Percentiles rank a stretch among this genome's conserved stretches.
phyloP scores from a whole-genome alignment of 768 basidiomycete species.

The Pulveroboletus sp. region DNA sequence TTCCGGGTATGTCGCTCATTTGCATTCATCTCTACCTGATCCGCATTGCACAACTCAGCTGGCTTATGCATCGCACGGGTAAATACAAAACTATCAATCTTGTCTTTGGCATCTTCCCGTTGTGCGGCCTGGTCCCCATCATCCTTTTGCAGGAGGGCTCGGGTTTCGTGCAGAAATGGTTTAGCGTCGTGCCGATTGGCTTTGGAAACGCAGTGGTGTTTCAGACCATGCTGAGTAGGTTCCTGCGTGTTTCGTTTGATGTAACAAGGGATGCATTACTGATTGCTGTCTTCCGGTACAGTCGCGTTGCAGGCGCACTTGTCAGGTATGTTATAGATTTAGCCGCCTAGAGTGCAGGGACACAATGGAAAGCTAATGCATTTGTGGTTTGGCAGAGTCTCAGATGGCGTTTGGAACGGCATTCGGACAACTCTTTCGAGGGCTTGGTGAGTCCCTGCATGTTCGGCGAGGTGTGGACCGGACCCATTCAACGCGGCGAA shows the following conservation, averaged over 20 bases:
- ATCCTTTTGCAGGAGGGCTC: slow-evolving; percentile 24
- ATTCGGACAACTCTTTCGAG: slow-evolving; percentile 22
- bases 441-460: slow-evolving; percentile 13
- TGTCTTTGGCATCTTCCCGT: slow-evolving; percentile 47
- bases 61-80: slow-evolving; percentile 50
- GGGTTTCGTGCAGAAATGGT: slow-evolving; percentile 19
- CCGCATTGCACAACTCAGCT: slow-evolving; percentile 18
- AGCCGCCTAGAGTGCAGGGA: neutral
- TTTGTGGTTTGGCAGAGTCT: slow-evolving; percentile 5
- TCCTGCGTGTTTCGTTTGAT: neutral
- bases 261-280: neutral
- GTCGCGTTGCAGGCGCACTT: slow-evolving; percentile 7
- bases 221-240: slow-evolving; percentile 17
- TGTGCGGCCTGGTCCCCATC: slow-evolving; percentile 40
- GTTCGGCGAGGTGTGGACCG: neutral
- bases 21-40: neutral
- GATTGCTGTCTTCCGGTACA: neutral
- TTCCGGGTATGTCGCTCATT: slow-evolving; percentile 33
- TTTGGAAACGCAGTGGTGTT: slow-evolving; percentile 19
- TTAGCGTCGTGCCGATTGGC: slow-evolving; percentile 17
- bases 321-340: slow-evolving; percentile 4
- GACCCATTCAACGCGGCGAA: neutral
- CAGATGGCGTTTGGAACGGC: slow-evolving; percentile 24
- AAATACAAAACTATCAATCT: slow-evolving; percentile 46
- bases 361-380: neutral